A percentile compares a stretch with the other conserved stretches of the same genome.
phyloP scores from a whole-genome alignment of 495 filamentous ascomycete genomes.

The Lepraria neglecta region DNA sequence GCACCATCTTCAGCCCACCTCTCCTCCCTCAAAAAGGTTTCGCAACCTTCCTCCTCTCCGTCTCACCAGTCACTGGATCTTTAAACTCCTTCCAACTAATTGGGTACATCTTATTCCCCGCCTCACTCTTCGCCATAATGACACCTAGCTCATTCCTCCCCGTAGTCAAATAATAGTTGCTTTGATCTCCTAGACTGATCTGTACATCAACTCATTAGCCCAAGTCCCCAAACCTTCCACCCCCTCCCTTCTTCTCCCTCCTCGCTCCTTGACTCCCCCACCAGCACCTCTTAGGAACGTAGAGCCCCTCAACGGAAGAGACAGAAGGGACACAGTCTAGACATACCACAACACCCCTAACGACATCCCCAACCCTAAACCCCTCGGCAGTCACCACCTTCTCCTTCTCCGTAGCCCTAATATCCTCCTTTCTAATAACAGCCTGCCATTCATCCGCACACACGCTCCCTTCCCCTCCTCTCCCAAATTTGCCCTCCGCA shows the following conservation, averaged over 20 bases:
- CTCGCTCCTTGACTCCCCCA: background rate
- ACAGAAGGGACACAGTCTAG: background rate
- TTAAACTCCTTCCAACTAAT: constrained; percentile 91
- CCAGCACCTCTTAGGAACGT: background rate
- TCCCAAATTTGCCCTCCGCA: constrained; percentile 41
- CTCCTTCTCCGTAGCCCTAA: constrained; percentile 92
- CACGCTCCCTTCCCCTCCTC: constrained; percentile 22
- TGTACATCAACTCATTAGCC: constrained; percentile 24
- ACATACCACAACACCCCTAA: constrained; percentile 76
- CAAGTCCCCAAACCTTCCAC: background rate
- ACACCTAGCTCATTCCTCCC: constrained; percentile 87
- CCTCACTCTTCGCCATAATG: constrained; percentile 85
- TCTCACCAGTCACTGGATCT: constrained; percentile 70
- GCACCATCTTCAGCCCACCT: background rate
- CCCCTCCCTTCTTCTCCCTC: background rate
- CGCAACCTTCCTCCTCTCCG: constrained; percentile 85
- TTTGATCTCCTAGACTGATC: constrained; percentile 88
- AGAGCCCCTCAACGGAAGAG: background rate
- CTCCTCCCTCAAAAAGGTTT: constrained; percentile 65
- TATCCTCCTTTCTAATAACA: constrained; percentile 71
- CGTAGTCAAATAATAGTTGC: constrained; percentile 86
- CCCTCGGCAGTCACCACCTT: constrained; percentile 82
- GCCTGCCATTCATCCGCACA: constrained; percentile 48
- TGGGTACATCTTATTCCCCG: constrained; percentile 82
- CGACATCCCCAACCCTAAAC: constrained; percentile 90